These are phyloP conservation scores for Baudoinia panamericana DNA, from an alignment of 495 filamentous ascomycete genomes.

Conservation along the genomic window DNA sequence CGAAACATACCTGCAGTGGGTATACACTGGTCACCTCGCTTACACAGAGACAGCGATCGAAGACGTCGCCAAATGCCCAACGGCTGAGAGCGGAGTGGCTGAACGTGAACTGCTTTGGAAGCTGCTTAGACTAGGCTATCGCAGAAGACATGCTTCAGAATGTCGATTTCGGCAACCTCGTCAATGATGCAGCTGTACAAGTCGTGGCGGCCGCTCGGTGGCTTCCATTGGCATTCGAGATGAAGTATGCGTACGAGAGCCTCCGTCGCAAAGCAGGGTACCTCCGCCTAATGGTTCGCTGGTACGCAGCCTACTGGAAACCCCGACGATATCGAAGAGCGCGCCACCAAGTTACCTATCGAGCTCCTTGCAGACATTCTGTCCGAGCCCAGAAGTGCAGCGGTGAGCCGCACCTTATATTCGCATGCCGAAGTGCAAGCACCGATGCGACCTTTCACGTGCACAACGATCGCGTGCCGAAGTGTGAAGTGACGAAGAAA, in stretches of 20 bases:
- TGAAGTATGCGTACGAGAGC: neutral
- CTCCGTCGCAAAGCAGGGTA: neutral
- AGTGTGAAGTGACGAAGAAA: too few relatives aligned
- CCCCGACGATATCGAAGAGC: neutral
- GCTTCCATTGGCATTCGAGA: neutral
- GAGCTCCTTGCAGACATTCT: neutral
- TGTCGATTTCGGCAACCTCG: neutral
- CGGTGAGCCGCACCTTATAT: neutral
- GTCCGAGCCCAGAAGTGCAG: too few relatives aligned
- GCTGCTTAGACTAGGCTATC: too few relatives aligned
- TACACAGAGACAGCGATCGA: neutral
- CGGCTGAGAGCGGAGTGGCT: neutral
- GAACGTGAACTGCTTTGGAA: neutral
- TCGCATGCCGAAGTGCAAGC: neutral
- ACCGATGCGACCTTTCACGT: slow-evolving; percentile 8
- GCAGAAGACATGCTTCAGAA: neutral
- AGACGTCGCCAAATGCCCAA: too few relatives aligned
- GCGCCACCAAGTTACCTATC: neutral
- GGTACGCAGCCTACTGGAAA: neutral
- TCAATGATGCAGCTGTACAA: neutral
- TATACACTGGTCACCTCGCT: slow-evolving; percentile 3
- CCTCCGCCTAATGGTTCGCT: neutral
- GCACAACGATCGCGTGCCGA: slow-evolving; percentile 1
- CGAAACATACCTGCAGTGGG: slow-evolving; percentile 12
- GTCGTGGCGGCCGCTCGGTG: neutral